A percentile compares a stretch with the other conserved stretches of the same genome.
Conservation (phyloP, 176 grass and related monocot species). For the Olyra latifolia region DNA sequence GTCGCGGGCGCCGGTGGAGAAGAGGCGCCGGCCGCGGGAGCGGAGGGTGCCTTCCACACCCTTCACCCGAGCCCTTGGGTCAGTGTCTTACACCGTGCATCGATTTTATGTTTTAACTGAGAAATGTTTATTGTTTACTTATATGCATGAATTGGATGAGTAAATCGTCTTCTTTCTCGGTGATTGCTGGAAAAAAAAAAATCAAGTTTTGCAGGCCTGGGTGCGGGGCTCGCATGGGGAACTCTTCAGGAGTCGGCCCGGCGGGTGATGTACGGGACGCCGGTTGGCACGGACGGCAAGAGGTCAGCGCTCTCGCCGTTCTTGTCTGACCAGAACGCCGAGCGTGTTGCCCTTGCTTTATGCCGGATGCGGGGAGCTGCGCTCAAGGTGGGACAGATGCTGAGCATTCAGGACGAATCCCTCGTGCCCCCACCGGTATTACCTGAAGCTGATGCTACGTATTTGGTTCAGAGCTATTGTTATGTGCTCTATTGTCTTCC, state of each 20-base stretch:
- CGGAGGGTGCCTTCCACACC: slow-evolving; percentile 85
- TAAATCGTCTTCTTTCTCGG: slow-evolving; percentile 17
- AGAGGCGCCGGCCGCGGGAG: slow-evolving; percentile 64
- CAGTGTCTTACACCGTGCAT: slow-evolving; percentile 17
- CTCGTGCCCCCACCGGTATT: slow-evolving; percentile 87
- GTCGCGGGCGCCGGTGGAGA: slow-evolving; percentile 33
- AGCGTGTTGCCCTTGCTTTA: slow-evolving; percentile 78
- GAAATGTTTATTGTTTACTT: slow-evolving; percentile 4
- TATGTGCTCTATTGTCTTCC: not conserved
- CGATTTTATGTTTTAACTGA: not conserved
- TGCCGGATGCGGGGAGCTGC: slow-evolving; percentile 94
- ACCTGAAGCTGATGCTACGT: not conserved
- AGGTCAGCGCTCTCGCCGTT: slow-evolving; percentile 71
- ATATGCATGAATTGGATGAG: not conserved
- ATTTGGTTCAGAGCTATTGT: not conserved
- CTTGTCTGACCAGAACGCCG: slow-evolving; percentile 93
- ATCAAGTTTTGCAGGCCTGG: slow-evolving; percentile 84
- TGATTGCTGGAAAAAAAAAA: slow-evolving; percentile 6
- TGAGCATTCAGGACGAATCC: slow-evolving; percentile 97
- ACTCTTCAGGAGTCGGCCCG: slow-evolving; percentile 74
- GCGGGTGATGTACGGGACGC: slow-evolving; percentile 70
- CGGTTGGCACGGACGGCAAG: slow-evolving; percentile 52
- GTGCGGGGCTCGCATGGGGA: slow-evolving; percentile 81
- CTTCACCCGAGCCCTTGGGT: slow-evolving; percentile 91
- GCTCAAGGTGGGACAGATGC: slow-evolving; percentile 88